These are phyloP conservation scores for Pichia insulana DNA, from an alignment of 805 yeast species.

Conservation along the genomic window DNA sequence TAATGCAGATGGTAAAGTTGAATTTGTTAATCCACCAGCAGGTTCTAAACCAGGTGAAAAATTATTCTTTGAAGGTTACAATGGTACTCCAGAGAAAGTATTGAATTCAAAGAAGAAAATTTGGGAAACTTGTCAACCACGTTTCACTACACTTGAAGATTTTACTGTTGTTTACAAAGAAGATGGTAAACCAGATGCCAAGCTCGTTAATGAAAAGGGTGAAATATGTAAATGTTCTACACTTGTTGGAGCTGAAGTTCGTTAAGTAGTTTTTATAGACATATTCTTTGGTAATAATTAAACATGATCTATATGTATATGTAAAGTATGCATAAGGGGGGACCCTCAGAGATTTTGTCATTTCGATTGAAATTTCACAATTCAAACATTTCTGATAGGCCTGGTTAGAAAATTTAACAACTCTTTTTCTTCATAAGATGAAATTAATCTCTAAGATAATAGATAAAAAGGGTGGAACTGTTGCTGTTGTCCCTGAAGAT, in stretches of 20 bases:
- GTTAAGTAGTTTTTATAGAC: no score
- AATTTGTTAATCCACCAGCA: conserved; percentile 90
- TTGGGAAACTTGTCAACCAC: conserved; percentile 93
- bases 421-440: conserved; percentile 29
- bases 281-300: not conserved
- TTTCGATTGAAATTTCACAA: not conserved
- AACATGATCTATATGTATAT: no score
- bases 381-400: no score
- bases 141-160: conserved; percentile 69
- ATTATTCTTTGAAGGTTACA: conserved; percentile 86
- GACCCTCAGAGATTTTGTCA: no score
- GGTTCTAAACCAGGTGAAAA: conserved; percentile 94
- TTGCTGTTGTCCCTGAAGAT: conserved; percentile 73
- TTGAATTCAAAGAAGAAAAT: conserved; percentile 97
- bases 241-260: conserved; percentile 69
- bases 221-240: conserved; percentile 67
- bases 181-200: conserved; percentile 66
- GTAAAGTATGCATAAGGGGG: no score
- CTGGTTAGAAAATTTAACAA: no score
- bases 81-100: conserved; percentile 82
- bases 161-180: conserved; percentile 72
- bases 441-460: conserved; percentile 42
- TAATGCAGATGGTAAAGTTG: conserved; percentile 57
- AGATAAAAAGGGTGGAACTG: conserved; percentile 56
- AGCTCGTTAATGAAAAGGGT: conserved; percentile 73